Base-by-base conservation (phyloP, 129 eudicot species). In the Flaveria ramosissima region DNA sequence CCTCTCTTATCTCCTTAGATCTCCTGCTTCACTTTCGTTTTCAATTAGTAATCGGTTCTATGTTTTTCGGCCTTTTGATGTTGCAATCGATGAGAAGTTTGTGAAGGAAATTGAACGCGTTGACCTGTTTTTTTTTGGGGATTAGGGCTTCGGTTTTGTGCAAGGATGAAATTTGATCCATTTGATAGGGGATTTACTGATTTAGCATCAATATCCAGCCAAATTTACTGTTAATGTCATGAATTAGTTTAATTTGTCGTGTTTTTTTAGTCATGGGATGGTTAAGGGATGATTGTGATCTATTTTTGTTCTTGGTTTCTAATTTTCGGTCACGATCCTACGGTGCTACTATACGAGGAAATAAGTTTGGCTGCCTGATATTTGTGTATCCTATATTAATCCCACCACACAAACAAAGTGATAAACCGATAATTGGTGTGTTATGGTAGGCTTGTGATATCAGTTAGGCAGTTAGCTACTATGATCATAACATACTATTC, bases 11-110 rank as follows among this genome's bases (percentile, higher is more conserved):
- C 21, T 50, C 27, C 51, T 42, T n/a, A 59, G 76, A 48, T 71
- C 66, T 48, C 55, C 46, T 47, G 14, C 16, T 71, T 78, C 68
- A 78, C 47, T 71, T 78, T 72, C 13, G 64, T 59, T 30, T 14
- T 70, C 50, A 59, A n/a, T 46, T 78, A 20, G 10, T 7, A 42
- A 30, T 30, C 36, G 36, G 36, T 30, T 32, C 9, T 70, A 4
- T 19, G 71, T 30, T 59, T 45, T 78, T 70, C 53, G 77, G 71
- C 77, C 6, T 59, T 70, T 70, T 11, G 52, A 45, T 45, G 50
- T 8, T 45, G 9, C 13, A 45, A 9, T 45, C 41, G 41, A 32
- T 78, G 78, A 21, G n/a, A n/a, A n/a, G 70, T 4, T 51, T 57
- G 57, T 36, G 41, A 36, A 6, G 26, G 70, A 27, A 74, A 42